These are phyloP conservation scores for Parascedosporium putredinis DNA, from an alignment of 2,329 filamentous ascomycete genomes.

Conservation along the genomic window DNA sequence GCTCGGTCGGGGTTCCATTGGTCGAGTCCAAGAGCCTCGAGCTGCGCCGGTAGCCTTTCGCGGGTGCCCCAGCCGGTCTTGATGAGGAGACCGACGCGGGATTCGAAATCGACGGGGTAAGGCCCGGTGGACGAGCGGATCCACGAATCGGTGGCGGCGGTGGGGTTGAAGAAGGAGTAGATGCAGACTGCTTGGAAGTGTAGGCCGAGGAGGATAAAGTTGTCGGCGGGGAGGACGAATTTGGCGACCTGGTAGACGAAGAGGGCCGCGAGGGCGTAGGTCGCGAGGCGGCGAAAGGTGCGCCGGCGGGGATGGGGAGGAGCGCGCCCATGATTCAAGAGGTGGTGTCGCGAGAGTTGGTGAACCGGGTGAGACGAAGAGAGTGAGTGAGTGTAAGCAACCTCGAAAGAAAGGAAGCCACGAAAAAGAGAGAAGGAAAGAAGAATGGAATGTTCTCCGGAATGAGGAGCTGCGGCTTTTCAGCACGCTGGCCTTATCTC, in stretches of 20 bases:
- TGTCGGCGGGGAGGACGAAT: constrained; percentile 12
- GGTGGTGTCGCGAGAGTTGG: neutral
- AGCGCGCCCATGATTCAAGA: neutral
- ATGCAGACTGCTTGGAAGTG: constrained; percentile 17
- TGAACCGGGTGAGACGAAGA: neutral
- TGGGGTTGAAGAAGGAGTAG: constrained; percentile 18
- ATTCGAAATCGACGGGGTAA: constrained; percentile 32
- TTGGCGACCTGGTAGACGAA: constrained; percentile 5
- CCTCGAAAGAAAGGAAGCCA: too few species aligned
- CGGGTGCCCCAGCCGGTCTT: constrained; percentile 48
- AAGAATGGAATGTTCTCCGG: too few species aligned
- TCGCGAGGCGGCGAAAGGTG: constrained; percentile 8
- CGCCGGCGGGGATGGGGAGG: constrained; percentile 1
- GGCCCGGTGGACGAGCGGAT: constrained; percentile 23
- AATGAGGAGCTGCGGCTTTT: too few species aligned
- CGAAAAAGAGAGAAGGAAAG: too few species aligned
- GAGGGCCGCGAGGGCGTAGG: constrained; percentile 7
- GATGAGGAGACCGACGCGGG: constrained; percentile 39
- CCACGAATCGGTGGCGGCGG: constrained; percentile 28
- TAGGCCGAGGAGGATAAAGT: constrained; percentile 10
- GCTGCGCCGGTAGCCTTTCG: constrained; percentile 33
- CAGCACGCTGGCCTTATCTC: too few species aligned
- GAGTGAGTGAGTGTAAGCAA: too few species aligned
- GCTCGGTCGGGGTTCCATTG: constrained; percentile 20
- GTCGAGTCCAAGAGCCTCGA: constrained; percentile 31